These are phyloP conservation scores for Podospora pseudoanserina DNA, from an alignment of 495 filamentous ascomycete genomes.

Conservation along the genomic window DNA sequence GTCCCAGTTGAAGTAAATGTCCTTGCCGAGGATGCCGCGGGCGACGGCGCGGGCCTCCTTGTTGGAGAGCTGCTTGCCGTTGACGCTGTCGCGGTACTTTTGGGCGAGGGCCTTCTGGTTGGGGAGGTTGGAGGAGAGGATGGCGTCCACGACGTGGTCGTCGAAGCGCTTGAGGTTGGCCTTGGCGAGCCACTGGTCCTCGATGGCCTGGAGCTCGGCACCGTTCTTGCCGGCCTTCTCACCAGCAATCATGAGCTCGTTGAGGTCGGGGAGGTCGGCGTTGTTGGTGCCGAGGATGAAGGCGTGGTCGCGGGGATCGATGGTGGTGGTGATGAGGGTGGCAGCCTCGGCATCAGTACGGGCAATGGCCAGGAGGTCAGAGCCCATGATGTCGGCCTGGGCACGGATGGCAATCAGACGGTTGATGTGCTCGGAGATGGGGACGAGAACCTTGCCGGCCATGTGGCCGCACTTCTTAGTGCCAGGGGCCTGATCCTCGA, in stretches of 20 bases:
- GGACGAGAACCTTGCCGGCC: conserved; percentile 97
- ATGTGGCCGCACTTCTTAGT: conserved; percentile 99
- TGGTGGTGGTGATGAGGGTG: conserved; percentile 93
- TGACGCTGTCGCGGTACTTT: conserved; percentile 60
- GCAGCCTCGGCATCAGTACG: conserved; percentile 97
- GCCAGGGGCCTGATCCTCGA: conserved; percentile 96
- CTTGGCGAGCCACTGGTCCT: conserved; percentile 79
- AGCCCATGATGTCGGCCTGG: conserved; percentile 97
- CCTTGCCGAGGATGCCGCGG: conserved; percentile 71
- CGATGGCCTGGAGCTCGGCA: conserved; percentile 79
- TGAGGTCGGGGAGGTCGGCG: conserved; percentile 74
- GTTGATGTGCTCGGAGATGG: conserved; percentile 98
- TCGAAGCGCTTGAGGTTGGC: conserved; percentile 89
- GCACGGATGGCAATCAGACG: conserved; percentile 93
- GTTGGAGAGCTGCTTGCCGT: conserved; percentile 74
- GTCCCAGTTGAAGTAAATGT: conserved; percentile 94
- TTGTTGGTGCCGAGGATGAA: conserved; percentile 93
- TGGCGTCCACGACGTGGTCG: conserved; percentile 80
- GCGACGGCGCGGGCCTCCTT: conserved; percentile 78
- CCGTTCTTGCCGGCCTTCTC: conserved; percentile 81
- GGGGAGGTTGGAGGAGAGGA: conserved; percentile 54
- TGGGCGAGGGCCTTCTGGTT: conserved; percentile 65
- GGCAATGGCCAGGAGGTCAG: conserved; percentile 83
- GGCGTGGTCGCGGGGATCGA: conserved; percentile 88
- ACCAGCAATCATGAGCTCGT: conserved; percentile 85